Percentiles rank a stretch among this genome's conserved stretches.
phyloP scores from a whole-genome alignment of 305 asterid genomes.

The Fraxinus velutina region DNA sequence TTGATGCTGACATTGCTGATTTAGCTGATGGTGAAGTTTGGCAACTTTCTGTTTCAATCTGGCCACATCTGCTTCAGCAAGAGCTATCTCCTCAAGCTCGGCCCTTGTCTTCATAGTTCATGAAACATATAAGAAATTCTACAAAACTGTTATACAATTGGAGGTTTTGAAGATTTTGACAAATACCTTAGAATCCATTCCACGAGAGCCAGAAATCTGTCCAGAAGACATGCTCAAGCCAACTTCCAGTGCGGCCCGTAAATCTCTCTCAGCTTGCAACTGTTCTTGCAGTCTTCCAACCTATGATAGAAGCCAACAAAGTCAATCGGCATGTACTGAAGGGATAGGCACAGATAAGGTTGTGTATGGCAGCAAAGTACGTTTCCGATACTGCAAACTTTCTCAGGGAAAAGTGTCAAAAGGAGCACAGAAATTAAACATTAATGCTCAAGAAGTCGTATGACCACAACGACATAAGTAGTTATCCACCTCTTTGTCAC shows the following conservation, averaged over 20 bases:
- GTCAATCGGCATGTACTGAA: constrained; percentile 6
- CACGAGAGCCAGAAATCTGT: constrained; percentile 69
- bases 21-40: constrained; percentile 83
- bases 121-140: constrained; percentile 24
- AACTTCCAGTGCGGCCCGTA: constrained; percentile 90
- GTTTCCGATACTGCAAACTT: not conserved
- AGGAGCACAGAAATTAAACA: not conserved
- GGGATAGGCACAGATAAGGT: not conserved
- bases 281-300: constrained; percentile 95
- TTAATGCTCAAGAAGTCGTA: not conserved
- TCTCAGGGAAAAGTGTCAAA: not conserved
- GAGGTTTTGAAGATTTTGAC: constrained; percentile 17
- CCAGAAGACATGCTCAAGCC: constrained; percentile 96
- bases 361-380: constrained; percentile 7
- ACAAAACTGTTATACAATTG: constrained; percentile 16
- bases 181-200: constrained; percentile 89
- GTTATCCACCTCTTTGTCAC: not conserved
- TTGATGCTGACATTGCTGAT: constrained; percentile 89
- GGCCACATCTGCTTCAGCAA: constrained; percentile 96
- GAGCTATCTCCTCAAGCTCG: constrained; percentile 97
- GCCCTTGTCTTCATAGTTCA: constrained; percentile 69
- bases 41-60: constrained; percentile 91
- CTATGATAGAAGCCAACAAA: constrained; percentile 34
- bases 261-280: constrained; percentile 95
- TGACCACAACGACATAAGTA: not conserved